A percentile compares a stretch with the other conserved stretches of the same genome.
phyloP scores from a whole-genome alignment of 1,284 basidiomycete genomes.

The Hemileia vastatrix region DNA sequence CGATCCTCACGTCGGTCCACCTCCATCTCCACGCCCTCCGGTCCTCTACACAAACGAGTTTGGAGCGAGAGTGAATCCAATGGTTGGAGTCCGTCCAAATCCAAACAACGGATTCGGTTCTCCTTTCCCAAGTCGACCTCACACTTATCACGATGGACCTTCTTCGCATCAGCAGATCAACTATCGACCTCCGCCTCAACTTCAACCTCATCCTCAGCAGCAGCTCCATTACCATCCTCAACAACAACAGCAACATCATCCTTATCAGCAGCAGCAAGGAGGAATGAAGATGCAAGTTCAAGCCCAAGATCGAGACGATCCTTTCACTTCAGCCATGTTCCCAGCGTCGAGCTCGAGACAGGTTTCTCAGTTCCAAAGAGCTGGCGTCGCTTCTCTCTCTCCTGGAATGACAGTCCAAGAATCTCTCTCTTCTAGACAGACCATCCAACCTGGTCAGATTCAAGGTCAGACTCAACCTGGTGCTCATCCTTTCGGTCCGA shows the following conservation, averaged over 20 bases:
- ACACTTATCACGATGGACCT: constrained; percentile 31
- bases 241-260: background rate
- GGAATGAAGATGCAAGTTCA: background rate
- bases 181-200: background rate
- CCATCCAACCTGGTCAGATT: background rate
- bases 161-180: constrained; percentile 23
- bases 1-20: background rate
- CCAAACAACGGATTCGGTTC: constrained; percentile 22
- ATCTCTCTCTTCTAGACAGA: constrained; percentile 20
- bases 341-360: constrained; percentile 37
- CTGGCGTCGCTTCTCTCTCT: constrained; percentile 26
- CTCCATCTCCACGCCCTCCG: background rate
- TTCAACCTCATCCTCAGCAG: too few species aligned
- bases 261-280: background rate
- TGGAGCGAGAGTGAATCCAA: constrained; percentile 6
- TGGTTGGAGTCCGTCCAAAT: background rate
- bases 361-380: constrained; percentile 36
- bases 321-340: constrained; percentile 33
- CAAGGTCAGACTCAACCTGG: background rate
- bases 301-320: constrained; percentile 29
- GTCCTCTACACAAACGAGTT: constrained; percentile 14
- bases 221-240: too few species aligned
- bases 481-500: background rate
- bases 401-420: constrained; percentile 41
- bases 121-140: constrained; percentile 29